Percentiles rank a stretch among this genome's conserved stretches.
These are phyloP conservation scores for Quercus gilva DNA, from an alignment of 306 rosid species.

Conservation along the genomic window DNA sequence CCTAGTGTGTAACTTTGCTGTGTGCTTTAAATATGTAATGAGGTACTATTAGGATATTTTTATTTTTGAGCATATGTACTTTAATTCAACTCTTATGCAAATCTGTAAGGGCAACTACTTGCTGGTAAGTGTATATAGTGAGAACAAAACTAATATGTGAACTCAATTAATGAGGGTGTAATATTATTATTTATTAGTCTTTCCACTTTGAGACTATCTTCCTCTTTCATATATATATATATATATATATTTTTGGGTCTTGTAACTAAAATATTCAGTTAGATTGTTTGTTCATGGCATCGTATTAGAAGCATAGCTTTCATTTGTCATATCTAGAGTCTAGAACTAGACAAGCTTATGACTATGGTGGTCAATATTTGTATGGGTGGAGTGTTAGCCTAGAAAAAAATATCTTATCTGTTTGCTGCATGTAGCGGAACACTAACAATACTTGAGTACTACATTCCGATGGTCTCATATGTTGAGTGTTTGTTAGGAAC, in stretches of 20 bases:
- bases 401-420: no score
- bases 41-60: not conserved
- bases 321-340: not conserved
- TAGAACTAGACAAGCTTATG: no score
- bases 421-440: no score
- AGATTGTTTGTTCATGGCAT: not conserved
- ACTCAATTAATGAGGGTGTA: conserved; percentile 3
- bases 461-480: no score
- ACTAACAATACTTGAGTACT: no score
- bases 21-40: conserved; percentile 2
- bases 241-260: no score
- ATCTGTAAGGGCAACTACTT: not conserved
- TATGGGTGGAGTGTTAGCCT: no score
- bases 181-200: not conserved
- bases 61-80: conserved; percentile 9
- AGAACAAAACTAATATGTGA: conserved; percentile 8
- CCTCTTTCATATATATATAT: no score
- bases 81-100: not conserved
- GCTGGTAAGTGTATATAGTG: conserved; percentile 25
- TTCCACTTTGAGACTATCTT: not conserved
- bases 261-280: not conserved
- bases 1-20: conserved; percentile 20
- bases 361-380: no score
- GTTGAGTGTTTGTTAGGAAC: no score
- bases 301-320: no score